phyloP scores from a whole-genome alignment of 768 basidiomycete genomes.

The Serendipita sp. region DNA sequence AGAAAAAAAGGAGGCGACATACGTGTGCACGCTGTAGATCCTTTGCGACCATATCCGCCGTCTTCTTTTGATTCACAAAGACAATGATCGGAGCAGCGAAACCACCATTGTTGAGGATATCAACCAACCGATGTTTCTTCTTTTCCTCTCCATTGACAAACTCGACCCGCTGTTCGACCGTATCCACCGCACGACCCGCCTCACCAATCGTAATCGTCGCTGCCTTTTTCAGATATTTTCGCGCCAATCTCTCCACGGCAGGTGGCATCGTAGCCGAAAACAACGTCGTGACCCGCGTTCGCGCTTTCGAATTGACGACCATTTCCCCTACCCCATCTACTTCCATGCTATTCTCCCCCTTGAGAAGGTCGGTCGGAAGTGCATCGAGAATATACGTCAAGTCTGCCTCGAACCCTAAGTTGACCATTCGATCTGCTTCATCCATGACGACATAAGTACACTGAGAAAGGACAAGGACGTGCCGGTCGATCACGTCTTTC shows the following conservation, averaged over 20 bases:
- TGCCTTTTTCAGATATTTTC: constrained; percentile 84
- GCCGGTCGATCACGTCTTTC: constrained; percentile 92
- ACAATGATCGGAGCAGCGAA: constrained; percentile 88
- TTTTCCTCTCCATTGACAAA: constrained; percentile 87
- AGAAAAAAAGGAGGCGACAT: constrained; percentile 19
- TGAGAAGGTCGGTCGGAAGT: constrained; percentile 72
- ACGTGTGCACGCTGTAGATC: constrained; percentile 81
- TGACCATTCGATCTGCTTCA: constrained; percentile 98
- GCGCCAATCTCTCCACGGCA: constrained; percentile 84
- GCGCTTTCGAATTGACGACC: constrained; percentile 36
- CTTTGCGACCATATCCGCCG: constrained; percentile 93
- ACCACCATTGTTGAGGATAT: constrained; percentile 77
- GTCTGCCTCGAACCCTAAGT: constrained; percentile 90
- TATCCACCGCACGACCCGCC: constrained; percentile 93
- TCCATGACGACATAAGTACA: constrained; percentile 99
- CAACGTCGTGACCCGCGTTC: constrained; percentile 82
- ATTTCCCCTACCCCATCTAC: constrained; percentile 35
- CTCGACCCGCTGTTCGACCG: constrained; percentile 91
- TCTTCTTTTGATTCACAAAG: constrained; percentile 99
- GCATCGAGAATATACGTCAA: constrained; percentile 89
- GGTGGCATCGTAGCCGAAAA: constrained; percentile 99
- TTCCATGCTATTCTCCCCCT: constrained; percentile 64
- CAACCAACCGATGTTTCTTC: constrained; percentile 84
- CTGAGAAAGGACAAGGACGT: constrained; percentile 87
- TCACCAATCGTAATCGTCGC: constrained; percentile 97